Conservation (phyloP, 2,329 filamentous ascomycete genomes). For the Aspergillus intermedius region DNA sequence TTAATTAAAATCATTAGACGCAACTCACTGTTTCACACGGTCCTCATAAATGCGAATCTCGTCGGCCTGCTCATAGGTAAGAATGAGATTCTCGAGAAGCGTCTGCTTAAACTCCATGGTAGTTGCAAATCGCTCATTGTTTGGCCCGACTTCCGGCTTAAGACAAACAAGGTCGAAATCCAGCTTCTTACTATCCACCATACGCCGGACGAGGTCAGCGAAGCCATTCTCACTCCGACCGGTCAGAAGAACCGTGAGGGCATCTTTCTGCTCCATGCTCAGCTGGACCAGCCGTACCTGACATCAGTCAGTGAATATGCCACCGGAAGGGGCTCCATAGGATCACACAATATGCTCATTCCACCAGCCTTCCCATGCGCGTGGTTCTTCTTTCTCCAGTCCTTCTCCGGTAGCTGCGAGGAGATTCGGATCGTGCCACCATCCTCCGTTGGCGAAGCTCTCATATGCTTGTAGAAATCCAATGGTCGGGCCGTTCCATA, state of each 20-base stretch:
- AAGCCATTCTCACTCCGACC: constrained; percentile 76
- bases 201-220: constrained; percentile 70
- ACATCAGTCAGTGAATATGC: constrained; percentile 17
- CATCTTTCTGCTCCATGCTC: constrained; percentile 76
- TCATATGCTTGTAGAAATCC: constrained; percentile 71
- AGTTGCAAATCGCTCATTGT: constrained; percentile 66
- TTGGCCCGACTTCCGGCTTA: constrained; percentile 77
- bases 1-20: not conserved
- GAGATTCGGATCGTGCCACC: constrained; percentile 93
- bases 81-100: constrained; percentile 71
- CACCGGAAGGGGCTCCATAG: constrained; percentile 1
- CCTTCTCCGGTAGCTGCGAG: constrained; percentile 81
- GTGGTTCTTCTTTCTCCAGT: constrained; percentile 69
- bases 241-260: constrained; percentile 78
- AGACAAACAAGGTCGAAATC: constrained; percentile 83
- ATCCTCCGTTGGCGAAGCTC: constrained; percentile 74
- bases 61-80: constrained; percentile 76
- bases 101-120: constrained; percentile 92
- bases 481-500: constrained; percentile 77
- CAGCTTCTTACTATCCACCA: constrained; percentile 68
- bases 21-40: constrained; percentile 50
- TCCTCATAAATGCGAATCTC: constrained; percentile 69
- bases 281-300: constrained; percentile 65
- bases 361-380: constrained; percentile 92
- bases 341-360: constrained; percentile 73